phyloP scores from a whole-genome alignment of 1,284 basidiomycete species.

The Cerrena zonata region DNA sequence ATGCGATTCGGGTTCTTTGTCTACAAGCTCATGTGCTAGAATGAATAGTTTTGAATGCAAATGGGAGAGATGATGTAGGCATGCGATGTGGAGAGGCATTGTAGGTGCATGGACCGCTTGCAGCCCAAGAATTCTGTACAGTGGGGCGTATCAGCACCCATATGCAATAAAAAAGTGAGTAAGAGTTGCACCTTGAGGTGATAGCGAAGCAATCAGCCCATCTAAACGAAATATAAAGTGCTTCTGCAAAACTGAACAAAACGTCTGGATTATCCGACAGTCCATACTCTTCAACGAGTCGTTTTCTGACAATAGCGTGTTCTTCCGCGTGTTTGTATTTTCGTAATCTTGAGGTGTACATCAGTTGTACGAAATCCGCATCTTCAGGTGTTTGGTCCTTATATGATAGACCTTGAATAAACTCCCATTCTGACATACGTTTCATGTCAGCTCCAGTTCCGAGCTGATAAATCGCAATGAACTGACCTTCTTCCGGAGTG shows the following conservation, averaged over 20 bases:
- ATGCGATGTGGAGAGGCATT: conserved; percentile 90
- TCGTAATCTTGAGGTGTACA: conserved; percentile 86
- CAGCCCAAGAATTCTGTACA: conserved; percentile 69
- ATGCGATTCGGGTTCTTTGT: conserved; percentile 85
- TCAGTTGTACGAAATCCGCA: conserved; percentile 81
- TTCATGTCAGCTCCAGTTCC: conserved; percentile 1
- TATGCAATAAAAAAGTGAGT: neutral
- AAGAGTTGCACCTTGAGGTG: conserved; percentile 61
- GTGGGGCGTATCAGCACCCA: neutral
- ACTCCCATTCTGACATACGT: conserved; percentile 83
- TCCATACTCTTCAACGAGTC: conserved; percentile 72
- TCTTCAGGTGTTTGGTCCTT: conserved; percentile 80
- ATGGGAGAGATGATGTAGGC: conserved; percentile 92
- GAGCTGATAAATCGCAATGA: conserved; percentile 8
- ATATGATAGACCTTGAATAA: conserved; percentile 82
- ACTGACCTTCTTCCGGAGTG: conserved; percentile 80
- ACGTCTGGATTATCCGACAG: conserved; percentile 89
- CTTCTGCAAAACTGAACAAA: conserved; percentile 86
- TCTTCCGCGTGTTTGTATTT: conserved; percentile 85
- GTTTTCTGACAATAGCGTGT: conserved; percentile 69
- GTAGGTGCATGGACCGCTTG: conserved; percentile 80
- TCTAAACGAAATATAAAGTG: conserved; percentile 80
- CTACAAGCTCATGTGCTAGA: conserved; percentile 91
- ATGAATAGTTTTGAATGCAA: conserved; percentile 91
- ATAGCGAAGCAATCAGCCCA: conserved; percentile 92